Evolutionary conservation across 345 rosid genomes (phyloP).

Genomic region (Pistacia integerrima): DNA sequence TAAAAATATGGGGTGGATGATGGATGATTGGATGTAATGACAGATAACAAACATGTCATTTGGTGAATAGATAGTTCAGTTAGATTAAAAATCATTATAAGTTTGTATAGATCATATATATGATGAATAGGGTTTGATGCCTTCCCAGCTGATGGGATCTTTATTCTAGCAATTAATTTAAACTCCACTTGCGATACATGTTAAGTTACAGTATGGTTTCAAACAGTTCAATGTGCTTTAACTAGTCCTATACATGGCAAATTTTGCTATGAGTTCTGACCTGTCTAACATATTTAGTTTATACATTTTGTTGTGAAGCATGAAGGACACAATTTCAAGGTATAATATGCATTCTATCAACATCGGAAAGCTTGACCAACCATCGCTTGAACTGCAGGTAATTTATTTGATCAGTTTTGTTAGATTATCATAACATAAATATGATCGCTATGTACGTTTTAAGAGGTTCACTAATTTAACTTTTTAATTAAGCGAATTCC

Average conservation of each 20-base stretch:
- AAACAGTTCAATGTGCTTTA: not conserved
- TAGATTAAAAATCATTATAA: no score
- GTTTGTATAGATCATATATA: no score
- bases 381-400: constrained; percentile 67
- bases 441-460: not conserved
- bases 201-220: not conserved
- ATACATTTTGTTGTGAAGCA: constrained; percentile 32
- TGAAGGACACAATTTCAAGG: constrained; percentile 50
- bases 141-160: not conserved
- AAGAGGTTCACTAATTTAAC: no score
- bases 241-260: not conserved
- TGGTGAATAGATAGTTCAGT: no score
- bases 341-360: constrained; percentile 50
- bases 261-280: not conserved
- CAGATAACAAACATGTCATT: no score
- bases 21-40: not conserved
- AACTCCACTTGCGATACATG: not conserved
- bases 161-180: no score
- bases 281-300: not conserved
- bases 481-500: not conserved
- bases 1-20: no score
- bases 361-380: constrained; percentile 42
- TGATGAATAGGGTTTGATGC: no score
- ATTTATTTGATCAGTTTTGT: not conserved
- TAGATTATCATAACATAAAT: not conserved